Conservation (phyloP, 768 basidiomycete genomes). For the Leccinum imitatum region DNA sequence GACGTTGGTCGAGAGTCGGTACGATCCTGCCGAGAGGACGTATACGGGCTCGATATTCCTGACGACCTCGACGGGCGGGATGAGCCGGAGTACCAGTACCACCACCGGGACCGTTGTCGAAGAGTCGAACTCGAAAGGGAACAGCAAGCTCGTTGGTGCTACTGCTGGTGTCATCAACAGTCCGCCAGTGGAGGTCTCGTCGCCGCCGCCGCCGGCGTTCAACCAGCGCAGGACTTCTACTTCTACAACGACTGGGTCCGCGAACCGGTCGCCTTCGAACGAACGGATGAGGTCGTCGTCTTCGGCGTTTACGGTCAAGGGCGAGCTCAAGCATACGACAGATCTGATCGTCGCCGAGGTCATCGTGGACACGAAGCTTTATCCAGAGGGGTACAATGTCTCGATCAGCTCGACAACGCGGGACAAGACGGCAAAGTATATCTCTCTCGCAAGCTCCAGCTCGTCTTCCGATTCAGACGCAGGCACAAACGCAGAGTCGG, state of each 20-base stretch:
- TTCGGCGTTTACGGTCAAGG: conserved; percentile 55
- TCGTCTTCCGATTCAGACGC: background rate
- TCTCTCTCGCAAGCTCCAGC: conserved; percentile 32
- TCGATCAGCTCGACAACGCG: conserved; percentile 44
- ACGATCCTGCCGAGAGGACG: conserved; percentile 46
- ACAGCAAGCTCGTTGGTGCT: conserved; percentile 21
- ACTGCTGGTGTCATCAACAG: background rate
- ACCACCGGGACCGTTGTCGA: conserved; percentile 25
- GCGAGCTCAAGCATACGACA: conserved; percentile 56
- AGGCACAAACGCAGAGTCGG: background rate
- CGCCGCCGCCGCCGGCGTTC: conserved; percentile 27
- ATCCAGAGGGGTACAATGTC: conserved; percentile 72
- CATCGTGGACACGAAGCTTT: conserved; percentile 78
- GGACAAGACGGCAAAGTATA: conserved; percentile 32
- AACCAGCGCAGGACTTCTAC: conserved; percentile 17
- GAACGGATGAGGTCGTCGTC: conserved; percentile 41
- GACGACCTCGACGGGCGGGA: conserved; percentile 21
- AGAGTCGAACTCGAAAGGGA: conserved; percentile 42
- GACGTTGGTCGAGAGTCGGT: conserved; percentile 55
- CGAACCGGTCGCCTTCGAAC: conserved; percentile 31
- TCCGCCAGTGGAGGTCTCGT: conserved; percentile 10
- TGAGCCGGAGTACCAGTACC: conserved; percentile 12
- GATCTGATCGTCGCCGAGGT: conserved; percentile 80
- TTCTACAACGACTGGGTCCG: conserved; percentile 24
- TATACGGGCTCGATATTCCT: conserved; percentile 56